Conservation (phyloP, 495 filamentous ascomycete genomes). For the Collariella sp. region DNA sequence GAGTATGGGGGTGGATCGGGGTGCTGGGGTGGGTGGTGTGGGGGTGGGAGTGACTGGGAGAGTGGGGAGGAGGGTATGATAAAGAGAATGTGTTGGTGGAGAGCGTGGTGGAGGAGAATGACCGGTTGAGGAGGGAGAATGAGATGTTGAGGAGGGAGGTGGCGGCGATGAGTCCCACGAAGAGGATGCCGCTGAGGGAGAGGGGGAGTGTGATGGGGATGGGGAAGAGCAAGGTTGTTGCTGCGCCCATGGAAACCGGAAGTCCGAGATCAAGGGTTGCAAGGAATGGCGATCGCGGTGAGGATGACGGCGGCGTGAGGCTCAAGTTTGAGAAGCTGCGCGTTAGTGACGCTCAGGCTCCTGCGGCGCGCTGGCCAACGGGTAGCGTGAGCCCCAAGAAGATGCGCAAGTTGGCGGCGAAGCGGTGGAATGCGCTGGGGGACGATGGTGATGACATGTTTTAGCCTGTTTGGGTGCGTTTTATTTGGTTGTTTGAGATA, state of each 20-base stretch:
- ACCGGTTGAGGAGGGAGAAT: constrained; percentile 46
- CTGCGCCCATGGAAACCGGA: constrained; percentile 8
- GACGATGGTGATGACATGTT: constrained; percentile 36
- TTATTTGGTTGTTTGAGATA: constrained; percentile 2
- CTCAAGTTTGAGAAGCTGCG: constrained; percentile 19
- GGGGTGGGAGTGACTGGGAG: constrained; percentile 13
- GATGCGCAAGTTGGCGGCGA: constrained; percentile 31
- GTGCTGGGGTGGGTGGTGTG: constrained; percentile 9
- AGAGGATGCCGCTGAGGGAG: constrained; percentile 39
- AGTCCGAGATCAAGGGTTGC: constrained; percentile 6
- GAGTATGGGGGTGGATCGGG: constrained; percentile 46
- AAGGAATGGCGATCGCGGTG: not conserved
- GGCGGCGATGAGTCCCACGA: constrained; percentile 32
- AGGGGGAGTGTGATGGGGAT: constrained; percentile 19
- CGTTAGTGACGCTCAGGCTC: constrained; percentile 14
- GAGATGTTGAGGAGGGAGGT: constrained; percentile 43
- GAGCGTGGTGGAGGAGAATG: constrained; percentile 55
- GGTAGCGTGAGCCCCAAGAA: constrained; percentile 29
- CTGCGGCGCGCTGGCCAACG: not conserved
- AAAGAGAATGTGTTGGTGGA: constrained; percentile 44
- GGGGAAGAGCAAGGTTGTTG: not conserved
- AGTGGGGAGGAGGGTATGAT: constrained; percentile 37
- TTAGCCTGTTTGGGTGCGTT: constrained; percentile 9
- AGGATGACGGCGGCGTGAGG: constrained; percentile 17
- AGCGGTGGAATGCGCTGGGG: constrained; percentile 26